These are phyloP conservation scores for Neoboletus subvelutipes DNA, from an alignment of 768 basidiomycete species.

Conservation along the genomic window DNA sequence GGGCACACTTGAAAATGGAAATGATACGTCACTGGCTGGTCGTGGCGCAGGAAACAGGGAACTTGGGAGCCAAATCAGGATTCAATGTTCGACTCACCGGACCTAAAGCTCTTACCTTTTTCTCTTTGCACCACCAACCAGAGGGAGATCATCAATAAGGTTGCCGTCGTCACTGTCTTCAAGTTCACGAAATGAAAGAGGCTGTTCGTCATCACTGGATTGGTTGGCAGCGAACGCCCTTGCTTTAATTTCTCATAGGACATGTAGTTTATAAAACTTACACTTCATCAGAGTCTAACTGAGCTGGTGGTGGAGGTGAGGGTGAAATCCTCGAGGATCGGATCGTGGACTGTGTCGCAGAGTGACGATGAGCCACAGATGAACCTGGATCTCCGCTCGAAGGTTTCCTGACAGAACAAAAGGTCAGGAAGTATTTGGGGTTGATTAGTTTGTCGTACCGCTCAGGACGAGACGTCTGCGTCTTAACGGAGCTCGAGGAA, in stretches of 20 bases:
- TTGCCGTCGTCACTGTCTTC: constrained; percentile 56
- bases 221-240: constrained; percentile 47
- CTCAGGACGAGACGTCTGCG: too few relatives aligned
- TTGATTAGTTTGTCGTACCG: too few relatives aligned
- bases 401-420: too few relatives aligned
- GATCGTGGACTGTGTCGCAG: too few relatives aligned
- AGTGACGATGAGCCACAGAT: too few relatives aligned
- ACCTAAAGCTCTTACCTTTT: constrained; percentile 10
- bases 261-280: too few relatives aligned
- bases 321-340: too few relatives aligned
- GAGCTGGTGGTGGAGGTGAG: too few relatives aligned
- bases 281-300: too few relatives aligned
- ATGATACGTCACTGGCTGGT: constrained; percentile 10
- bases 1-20: constrained; percentile 22
- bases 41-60: neutral
- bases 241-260: constrained; percentile 65
- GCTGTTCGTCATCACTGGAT: constrained; percentile 45
- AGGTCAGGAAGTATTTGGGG: too few relatives aligned
- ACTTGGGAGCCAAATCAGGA: constrained; percentile 7
- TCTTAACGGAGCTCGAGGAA: too few relatives aligned
- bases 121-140: constrained; percentile 1
- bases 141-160: constrained; percentile 21
- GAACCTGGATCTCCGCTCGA: too few relatives aligned
- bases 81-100: neutral
- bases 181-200: constrained; percentile 41